A percentile compares a stretch with the other conserved stretches of the same genome.
Conservation (phyloP, 805 yeast species). For the Kregervanrija pseudodelftensis region DNA sequence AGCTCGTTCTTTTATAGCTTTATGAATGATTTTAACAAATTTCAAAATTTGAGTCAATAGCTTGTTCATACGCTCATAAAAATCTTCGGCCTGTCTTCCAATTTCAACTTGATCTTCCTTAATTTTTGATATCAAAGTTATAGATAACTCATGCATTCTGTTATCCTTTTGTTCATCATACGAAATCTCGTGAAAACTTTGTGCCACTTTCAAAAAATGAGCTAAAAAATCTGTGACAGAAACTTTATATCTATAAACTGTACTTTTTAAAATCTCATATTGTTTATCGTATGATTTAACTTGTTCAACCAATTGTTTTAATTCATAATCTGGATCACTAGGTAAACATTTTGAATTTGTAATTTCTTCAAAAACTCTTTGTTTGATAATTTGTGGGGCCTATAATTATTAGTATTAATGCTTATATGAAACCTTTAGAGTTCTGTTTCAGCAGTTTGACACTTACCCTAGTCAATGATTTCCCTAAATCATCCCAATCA, state of each 20-base stretch:
- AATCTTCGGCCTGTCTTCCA: no score
- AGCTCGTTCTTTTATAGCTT: slow-evolving; percentile 19
- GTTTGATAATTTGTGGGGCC: slow-evolving; percentile 12
- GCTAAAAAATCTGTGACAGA: neutral
- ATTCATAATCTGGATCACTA: neutral
- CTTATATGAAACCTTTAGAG: neutral
- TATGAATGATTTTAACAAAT: slow-evolving; percentile 15
- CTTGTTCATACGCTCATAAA: no score
- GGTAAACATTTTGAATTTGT: neutral
- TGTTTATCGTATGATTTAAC: neutral
- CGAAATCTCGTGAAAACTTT: neutral
- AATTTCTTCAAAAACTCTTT: slow-evolving; percentile 4
- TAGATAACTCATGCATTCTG: neutral
- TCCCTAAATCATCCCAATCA: slow-evolving; percentile 23
- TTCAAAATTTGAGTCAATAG: neutral
- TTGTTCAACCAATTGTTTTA: neutral
- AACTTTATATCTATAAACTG: neutral
- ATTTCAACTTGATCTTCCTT: no score
- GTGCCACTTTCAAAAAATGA: neutral
- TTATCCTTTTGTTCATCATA: slow-evolving; percentile 3
- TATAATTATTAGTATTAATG: neutral
- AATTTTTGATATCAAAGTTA: no score
- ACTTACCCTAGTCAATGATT: slow-evolving; percentile 21
- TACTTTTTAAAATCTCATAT: neutral
- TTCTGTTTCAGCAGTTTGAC: neutral